Evolutionary conservation across 495 filamentous ascomycete species (phyloP).

Genomic region (Stereocaulon alpinum): DNA sequence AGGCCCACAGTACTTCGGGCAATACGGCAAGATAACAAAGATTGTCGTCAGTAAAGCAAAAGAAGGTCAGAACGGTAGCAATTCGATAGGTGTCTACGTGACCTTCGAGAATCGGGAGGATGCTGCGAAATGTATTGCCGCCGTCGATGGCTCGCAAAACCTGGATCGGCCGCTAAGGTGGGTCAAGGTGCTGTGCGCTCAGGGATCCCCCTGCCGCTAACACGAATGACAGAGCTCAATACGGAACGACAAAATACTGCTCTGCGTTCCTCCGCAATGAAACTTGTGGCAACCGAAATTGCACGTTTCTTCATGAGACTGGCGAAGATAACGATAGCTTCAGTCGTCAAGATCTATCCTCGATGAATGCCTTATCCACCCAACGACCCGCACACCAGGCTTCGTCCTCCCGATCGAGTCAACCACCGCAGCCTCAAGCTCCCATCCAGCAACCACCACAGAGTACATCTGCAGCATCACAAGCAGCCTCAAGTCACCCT

Average conservation of each 20-base stretch:
- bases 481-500: slow-evolving; percentile 33
- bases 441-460: slow-evolving; percentile 36
- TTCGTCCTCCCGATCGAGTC: slow-evolving; percentile 22
- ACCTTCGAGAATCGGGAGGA: slow-evolving; percentile 85
- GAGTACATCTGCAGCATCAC: slow-evolving; percentile 43
- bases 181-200: slow-evolving; percentile 2
- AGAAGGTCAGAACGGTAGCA: slow-evolving; percentile 55
- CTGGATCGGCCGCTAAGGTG: slow-evolving; percentile 70
- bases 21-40: slow-evolving; percentile 97
- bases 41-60: slow-evolving; percentile 97
- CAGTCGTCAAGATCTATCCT: slow-evolving; percentile 86
- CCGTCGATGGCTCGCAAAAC: slow-evolving; percentile 87
- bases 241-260: slow-evolving; percentile 98
- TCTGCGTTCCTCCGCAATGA: slow-evolving; percentile 93
- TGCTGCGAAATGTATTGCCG: slow-evolving; percentile 76
- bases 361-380: slow-evolving; percentile 79
- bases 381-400: slow-evolving; percentile 50
- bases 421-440: slow-evolving; percentile 38
- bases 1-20: slow-evolving; percentile 86
- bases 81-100: slow-evolving; percentile 92
- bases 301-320: slow-evolving; percentile 95
- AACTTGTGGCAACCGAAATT: slow-evolving; percentile 83
- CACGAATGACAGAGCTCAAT: slow-evolving; percentile 57
- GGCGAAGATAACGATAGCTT: slow-evolving; percentile 97
- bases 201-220: slow-evolving; percentile 21